These are phyloP conservation scores for Sideroxylon spinosum DNA, from an alignment of 179 eudicot species.

Conservation along the genomic window DNA sequence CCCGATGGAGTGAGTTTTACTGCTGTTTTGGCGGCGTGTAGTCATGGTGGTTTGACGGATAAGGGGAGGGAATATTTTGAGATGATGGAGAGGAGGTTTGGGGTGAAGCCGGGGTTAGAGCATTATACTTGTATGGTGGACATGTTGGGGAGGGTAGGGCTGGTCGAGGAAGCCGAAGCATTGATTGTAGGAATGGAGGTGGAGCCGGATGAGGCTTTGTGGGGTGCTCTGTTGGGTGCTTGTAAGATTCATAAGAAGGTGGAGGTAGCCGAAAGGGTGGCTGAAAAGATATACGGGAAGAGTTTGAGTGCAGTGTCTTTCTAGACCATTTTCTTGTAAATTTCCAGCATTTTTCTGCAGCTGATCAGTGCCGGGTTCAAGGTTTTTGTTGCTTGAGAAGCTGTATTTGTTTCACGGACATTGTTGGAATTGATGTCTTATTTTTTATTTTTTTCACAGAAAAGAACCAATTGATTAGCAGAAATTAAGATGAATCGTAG, in stretches of 20 bases:
- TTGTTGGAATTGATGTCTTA: neutral
- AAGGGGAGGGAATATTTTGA: slow-evolving; percentile 41
- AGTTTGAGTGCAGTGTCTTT: neutral
- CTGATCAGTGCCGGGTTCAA: neutral
- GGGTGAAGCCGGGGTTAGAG: slow-evolving; percentile 37
- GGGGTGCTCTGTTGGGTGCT: slow-evolving; percentile 42
- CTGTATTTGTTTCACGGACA: neutral
- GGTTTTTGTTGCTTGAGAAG: neutral
- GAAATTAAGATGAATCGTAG: neutral
- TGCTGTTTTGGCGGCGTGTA: slow-evolving; percentile 42
- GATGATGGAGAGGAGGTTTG: slow-evolving; percentile 43
- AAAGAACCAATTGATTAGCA: neutral
- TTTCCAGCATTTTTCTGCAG: neutral
- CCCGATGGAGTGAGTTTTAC: slow-evolving; percentile 46
- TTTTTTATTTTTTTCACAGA: neutral
- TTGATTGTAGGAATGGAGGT: slow-evolving; percentile 43
- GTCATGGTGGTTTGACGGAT: slow-evolving; percentile 47
- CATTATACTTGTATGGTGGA: slow-evolving; percentile 67
- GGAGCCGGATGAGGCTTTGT: slow-evolving; percentile 46
- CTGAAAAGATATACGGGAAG: slow-evolving; percentile 25
- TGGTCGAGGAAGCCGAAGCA: slow-evolving; percentile 41
- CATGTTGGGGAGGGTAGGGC: slow-evolving; percentile 53
- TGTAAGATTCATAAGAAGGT: slow-evolving; percentile 35
- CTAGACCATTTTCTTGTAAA: neutral
- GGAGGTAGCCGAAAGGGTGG: slow-evolving; percentile 33